A percentile compares a stretch with the other conserved stretches of the same genome.
Conservation (phyloP, 306 rosid genomes). For the Ormosia semicastrata region DNA sequence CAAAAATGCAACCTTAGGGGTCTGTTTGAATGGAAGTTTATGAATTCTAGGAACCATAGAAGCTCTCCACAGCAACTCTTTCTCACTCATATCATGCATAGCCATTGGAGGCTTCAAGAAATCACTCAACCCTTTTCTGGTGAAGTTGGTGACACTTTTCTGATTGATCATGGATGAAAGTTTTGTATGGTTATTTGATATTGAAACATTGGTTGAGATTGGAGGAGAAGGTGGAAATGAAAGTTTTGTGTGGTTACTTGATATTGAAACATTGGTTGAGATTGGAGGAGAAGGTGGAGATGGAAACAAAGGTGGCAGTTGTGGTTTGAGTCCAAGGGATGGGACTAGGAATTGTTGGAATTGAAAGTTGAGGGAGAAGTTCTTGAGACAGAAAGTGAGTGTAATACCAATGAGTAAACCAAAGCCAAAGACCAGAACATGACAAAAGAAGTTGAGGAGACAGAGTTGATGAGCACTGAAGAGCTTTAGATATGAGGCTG, state of each 20-base stretch:
- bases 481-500: constrained; percentile 31
- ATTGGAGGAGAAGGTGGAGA: not conserved
- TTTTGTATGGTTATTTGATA: not conserved
- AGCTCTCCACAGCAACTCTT: constrained; percentile 81
- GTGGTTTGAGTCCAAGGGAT: not conserved
- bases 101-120: constrained; percentile 37
- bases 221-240: not conserved
- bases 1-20: constrained; percentile 78
- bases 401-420: constrained; percentile 67
- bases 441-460: constrained; percentile 38
- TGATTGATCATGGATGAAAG: not conserved
- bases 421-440: constrained; percentile 47
- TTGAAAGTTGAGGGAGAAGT: constrained; percentile 37
- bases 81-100: constrained; percentile 69
- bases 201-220: not conserved
- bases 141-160: not conserved
- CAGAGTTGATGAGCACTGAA: constrained; percentile 35
- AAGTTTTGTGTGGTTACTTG: constrained; percentile 4
- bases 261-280: not conserved
- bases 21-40: constrained; percentile 36
- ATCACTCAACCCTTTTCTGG: constrained; percentile 35
- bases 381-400: constrained; percentile 39
- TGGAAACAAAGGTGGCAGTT: not conserved
- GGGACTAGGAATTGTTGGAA: constrained; percentile 15
- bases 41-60: constrained; percentile 48